Percentiles rank a stretch among this genome's conserved stretches.
Evolutionary conservation across 2,329 filamentous ascomycete species (phyloP).

Genomic region (Pseudocercospora musae): DNA sequence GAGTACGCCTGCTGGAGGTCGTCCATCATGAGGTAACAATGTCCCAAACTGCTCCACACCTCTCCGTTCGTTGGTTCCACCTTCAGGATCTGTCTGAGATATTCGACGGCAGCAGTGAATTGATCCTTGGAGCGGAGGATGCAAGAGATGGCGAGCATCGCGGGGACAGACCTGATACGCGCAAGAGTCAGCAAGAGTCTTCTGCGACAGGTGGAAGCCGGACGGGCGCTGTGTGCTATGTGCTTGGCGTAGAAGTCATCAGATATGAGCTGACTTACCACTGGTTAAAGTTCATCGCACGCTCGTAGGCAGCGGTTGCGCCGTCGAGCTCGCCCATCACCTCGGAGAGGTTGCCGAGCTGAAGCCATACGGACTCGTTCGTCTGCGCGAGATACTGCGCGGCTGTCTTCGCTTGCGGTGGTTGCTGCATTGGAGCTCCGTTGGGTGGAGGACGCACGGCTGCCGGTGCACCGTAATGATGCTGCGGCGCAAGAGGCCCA

Average conservation of each 20-base stretch:
- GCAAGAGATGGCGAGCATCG: constrained; percentile 91
- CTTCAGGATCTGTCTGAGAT: constrained; percentile 84
- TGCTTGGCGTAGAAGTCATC: background rate
- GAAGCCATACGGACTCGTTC: constrained; percentile 88
- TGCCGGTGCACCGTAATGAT: constrained; percentile 64
- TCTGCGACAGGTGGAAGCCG: background rate
- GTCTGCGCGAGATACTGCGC: constrained; percentile 72
- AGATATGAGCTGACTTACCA: constrained; percentile 43
- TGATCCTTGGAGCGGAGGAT: constrained; percentile 90
- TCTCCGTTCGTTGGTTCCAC: constrained; percentile 87
- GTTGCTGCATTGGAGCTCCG: constrained; percentile 46
- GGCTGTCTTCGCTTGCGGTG: constrained; percentile 58
- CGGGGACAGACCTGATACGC: constrained; percentile 63
- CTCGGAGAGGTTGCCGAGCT: constrained; percentile 84
- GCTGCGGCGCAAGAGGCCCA: constrained; percentile 62
- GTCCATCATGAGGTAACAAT: constrained; percentile 98
- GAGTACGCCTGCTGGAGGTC: constrained; percentile 95
- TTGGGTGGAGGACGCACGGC: constrained; percentile 59
- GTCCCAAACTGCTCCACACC: constrained; percentile 95
- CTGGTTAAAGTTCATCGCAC: constrained; percentile 80
- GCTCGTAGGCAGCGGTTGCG: constrained; percentile 85
- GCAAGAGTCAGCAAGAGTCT: background rate
- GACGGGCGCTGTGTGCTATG: background rate
- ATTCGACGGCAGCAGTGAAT: constrained; percentile 91
- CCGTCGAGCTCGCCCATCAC: constrained; percentile 84